These are phyloP conservation scores for Gymnopilus junonius DNA, from an alignment of 768 basidiomycete species.

Conservation along the genomic window DNA sequence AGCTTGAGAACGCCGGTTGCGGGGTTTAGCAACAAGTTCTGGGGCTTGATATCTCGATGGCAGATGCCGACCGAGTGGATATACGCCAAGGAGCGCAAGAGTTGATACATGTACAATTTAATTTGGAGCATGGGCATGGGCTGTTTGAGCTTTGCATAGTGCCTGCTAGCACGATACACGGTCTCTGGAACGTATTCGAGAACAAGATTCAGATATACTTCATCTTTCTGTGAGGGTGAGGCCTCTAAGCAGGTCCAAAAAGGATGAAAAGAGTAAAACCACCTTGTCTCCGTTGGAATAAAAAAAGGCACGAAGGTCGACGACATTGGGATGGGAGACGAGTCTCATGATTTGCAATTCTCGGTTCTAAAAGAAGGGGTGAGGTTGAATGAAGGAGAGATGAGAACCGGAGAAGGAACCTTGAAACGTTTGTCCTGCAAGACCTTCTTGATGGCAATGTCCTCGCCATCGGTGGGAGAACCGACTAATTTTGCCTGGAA, in stretches of 20 bases:
- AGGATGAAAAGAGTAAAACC: slow-evolving; percentile 25
- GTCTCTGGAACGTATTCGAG: slow-evolving; percentile 99
- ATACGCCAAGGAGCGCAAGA: slow-evolving; percentile 96
- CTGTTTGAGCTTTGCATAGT: slow-evolving; percentile 99
- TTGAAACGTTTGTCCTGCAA: slow-evolving; percentile 99
- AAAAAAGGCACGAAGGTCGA: slow-evolving; percentile 97
- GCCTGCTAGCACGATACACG: slow-evolving; percentile 97
- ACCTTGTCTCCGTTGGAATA: slow-evolving; percentile 99
- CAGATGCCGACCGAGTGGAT: slow-evolving; percentile 99
- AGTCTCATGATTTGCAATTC: slow-evolving; percentile 99
- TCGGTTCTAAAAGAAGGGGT: slow-evolving; percentile 71
- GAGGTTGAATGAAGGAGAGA: slow-evolving; percentile 1
- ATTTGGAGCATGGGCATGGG: slow-evolving; percentile 99
- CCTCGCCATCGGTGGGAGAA: slow-evolving; percentile 66
- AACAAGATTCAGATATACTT: slow-evolving; percentile 99
- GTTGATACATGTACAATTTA: slow-evolving; percentile 99
- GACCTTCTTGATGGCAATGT: slow-evolving; percentile 99
- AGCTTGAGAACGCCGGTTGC: slow-evolving; percentile 96
- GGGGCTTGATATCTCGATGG: slow-evolving; percentile 99
- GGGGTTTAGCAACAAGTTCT: slow-evolving; percentile 97
- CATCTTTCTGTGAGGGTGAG: slow-evolving; percentile 79
- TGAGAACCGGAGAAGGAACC: slow-evolving; percentile 52
- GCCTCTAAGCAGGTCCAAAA: slow-evolving; percentile 12
- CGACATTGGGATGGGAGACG: slow-evolving; percentile 96
- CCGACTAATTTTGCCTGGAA: slow-evolving; percentile 91